Percentiles rank a stretch among this genome's conserved stretches.
Evolutionary conservation across 1,284 basidiomycete species (phyloP).

Genomic region (Volvariella surrecta): DNA sequence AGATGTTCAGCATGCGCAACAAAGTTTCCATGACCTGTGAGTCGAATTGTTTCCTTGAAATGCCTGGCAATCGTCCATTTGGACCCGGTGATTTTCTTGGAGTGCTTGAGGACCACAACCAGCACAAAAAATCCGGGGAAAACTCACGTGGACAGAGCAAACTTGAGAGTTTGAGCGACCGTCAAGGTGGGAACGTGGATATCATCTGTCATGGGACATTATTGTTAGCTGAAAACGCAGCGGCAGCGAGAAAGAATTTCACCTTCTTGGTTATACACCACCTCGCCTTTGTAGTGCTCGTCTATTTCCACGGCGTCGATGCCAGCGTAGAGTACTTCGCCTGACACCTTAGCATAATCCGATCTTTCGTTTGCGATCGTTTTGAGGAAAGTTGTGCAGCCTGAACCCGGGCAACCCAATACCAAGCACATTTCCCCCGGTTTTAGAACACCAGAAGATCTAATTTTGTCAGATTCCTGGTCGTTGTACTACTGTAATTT

Average conservation of each 20-base stretch:
- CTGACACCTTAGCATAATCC: slow-evolving; percentile 51
- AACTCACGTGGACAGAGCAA: slow-evolving; percentile 54
- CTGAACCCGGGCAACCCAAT: slow-evolving; percentile 77
- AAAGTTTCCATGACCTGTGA: slow-evolving; percentile 51
- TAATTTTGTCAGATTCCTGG: slow-evolving; percentile 25
- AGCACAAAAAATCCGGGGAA: neutral
- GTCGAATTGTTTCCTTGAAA: slow-evolving; percentile 52
- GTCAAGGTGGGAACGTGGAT: slow-evolving; percentile 73
- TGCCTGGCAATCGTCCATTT: slow-evolving; percentile 62
- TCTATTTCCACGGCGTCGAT: slow-evolving; percentile 59
- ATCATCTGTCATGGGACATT: slow-evolving; percentile 41
- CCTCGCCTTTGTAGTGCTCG: slow-evolving; percentile 72
- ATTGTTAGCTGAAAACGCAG: neutral
- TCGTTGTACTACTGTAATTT: slow-evolving; percentile 13
- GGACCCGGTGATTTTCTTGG: slow-evolving; percentile 47
- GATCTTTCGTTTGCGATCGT: slow-evolving; percentile 64
- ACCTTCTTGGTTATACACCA: slow-evolving; percentile 79
- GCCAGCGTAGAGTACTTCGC: slow-evolving; percentile 70
- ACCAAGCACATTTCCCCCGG: slow-evolving; percentile 62
- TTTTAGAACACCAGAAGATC: slow-evolving; percentile 68
- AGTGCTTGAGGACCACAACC: slow-evolving; percentile 8
- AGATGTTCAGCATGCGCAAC: slow-evolving; percentile 75
- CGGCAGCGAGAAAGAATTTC: slow-evolving; percentile 8
- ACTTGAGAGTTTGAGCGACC: slow-evolving; percentile 62
- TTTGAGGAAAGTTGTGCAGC: slow-evolving; percentile 77